Base-by-base conservation (phyloP, 2,329 filamentous ascomycete species). In the Cercospora nicotianae region DNA sequence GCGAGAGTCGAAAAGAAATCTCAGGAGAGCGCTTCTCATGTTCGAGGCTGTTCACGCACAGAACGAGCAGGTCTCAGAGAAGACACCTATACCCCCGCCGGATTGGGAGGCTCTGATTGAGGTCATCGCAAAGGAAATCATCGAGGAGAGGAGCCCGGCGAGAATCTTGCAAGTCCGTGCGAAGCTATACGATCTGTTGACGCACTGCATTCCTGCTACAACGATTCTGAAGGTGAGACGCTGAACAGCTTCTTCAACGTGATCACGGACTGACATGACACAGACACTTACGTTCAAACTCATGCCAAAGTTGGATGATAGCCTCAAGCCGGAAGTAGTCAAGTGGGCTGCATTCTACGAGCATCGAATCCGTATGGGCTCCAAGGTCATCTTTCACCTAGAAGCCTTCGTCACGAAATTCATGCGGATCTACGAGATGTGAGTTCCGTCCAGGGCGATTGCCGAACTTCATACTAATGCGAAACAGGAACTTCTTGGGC, bases 341-440 rank as follows among this genome's bases (percentile, higher is more conserved):
- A 92, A 91, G 77, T 99, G 95, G 95, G 92, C 93, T 4, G 94
- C 95, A 0, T 98, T 97, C 77, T 99, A 96, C 79, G 96, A 99
- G 80, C 95, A 99, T 80, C 87, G 95, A 69, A 92, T 98, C 81
- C 92, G 92, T 78, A 91, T 91, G 74, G 95, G 95, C 18, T 75
- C 72, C 80, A 99, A 99, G 85, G 91, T 96, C 67, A 98, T 99
- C 70, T 99, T 99, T 81, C 96, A 99, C 77, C 83, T 99, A 3
- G 96, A 99, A 81, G 95, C 95, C 3, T 99, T 99, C 80, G 95
- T 99, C 67, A 94, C 94, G 67, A 98, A 97, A 83, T 97, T 98
- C 79, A 98, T 99, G 94, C 88, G 94, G 74, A 88, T 98, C 73
- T 87, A 94, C 71, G 95, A 99, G 83, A 94, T 93, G 89, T 96